These are phyloP conservation scores for Microstegium vimineum DNA, from an alignment of 176 grass and related monocot species.

Conservation along the genomic window DNA sequence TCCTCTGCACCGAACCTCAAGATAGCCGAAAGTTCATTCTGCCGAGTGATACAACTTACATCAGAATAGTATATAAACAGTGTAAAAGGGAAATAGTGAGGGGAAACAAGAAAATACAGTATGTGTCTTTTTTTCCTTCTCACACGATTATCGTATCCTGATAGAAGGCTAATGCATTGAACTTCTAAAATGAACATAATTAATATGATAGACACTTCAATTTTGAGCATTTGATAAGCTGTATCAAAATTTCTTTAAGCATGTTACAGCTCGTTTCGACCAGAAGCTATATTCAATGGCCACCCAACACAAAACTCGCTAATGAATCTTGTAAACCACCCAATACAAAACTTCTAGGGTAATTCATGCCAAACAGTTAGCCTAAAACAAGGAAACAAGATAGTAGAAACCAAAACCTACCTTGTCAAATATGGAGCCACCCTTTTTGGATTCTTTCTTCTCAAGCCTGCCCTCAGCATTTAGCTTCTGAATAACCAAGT, in stretches of 20 bases:
- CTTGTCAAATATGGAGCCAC: slow-evolving; percentile 95
- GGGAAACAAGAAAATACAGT: neutral
- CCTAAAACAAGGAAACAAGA: neutral
- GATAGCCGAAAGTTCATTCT: slow-evolving; percentile 99
- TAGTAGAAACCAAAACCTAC: slow-evolving; percentile 27
- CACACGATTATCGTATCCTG: neutral
- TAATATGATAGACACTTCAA: neutral
- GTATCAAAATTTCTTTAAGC: neutral
- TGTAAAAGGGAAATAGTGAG: neutral
- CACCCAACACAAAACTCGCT: neutral
- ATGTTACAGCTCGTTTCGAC: neutral
- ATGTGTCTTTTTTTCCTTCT: neutral
- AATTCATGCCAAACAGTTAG: neutral
- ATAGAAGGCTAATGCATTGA: neutral
- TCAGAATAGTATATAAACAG: slow-evolving; percentile 9
- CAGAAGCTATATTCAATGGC: neutral
- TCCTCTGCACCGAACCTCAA: slow-evolving; percentile 97
- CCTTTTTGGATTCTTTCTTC: slow-evolving; percentile 99
- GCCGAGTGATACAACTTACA: slow-evolving; percentile 26
- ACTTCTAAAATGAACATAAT: neutral
- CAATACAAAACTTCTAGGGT: neutral
- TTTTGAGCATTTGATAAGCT: neutral
- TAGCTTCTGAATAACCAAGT: slow-evolving; percentile 98
- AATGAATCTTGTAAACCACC: neutral
- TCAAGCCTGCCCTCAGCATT: slow-evolving; percentile 99